Evolutionary conservation across 257 asterid genomes (phyloP).

Genomic region (Gynochthodes officinalis): DNA sequence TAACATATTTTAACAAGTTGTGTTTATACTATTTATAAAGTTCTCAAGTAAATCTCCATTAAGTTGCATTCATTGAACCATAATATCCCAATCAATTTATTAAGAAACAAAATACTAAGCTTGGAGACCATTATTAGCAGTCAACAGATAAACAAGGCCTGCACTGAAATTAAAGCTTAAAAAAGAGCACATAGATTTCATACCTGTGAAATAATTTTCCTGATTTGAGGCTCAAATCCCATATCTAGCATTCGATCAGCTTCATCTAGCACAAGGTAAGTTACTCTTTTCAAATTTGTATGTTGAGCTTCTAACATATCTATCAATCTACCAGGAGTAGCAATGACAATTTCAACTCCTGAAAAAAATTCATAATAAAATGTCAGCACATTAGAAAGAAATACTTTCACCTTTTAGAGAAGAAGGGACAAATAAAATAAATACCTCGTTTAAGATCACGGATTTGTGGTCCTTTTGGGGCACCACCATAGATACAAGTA

Average conservation of each 20-base stretch:
- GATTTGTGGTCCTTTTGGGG: conserved; percentile 94
- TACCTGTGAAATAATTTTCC: conserved; percentile 84
- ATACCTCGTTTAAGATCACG: conserved; percentile 86
- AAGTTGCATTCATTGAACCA: not conserved
- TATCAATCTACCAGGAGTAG: conserved; percentile 92
- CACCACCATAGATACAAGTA: conserved; percentile 93
- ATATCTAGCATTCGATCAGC: conserved; percentile 98
- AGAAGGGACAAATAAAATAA: conserved; percentile 4
- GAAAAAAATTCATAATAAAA: conserved; percentile 15
- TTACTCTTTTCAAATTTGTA: conserved; percentile 81
- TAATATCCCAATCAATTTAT: not conserved
- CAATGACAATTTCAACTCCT: conserved; percentile 91
- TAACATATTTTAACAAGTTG: not conserved
- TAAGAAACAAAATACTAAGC: not conserved
- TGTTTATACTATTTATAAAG: not conserved
- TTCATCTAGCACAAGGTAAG: conserved; percentile 90
- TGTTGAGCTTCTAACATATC: conserved; percentile 90
- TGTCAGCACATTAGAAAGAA: conserved; percentile 9
- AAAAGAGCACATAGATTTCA: not conserved
- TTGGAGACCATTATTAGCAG: not conserved
- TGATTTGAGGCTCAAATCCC: conserved; percentile 98
- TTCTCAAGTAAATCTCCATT: not conserved
- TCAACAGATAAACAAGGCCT: not conserved
- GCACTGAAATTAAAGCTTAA: not conserved
- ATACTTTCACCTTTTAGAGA: conserved; percentile 8